Evolutionary conservation across 225 moss, liverwort and hornwort genomes (phyloP).

Genomic region (Pseudisothecium myosuroides): DNA sequence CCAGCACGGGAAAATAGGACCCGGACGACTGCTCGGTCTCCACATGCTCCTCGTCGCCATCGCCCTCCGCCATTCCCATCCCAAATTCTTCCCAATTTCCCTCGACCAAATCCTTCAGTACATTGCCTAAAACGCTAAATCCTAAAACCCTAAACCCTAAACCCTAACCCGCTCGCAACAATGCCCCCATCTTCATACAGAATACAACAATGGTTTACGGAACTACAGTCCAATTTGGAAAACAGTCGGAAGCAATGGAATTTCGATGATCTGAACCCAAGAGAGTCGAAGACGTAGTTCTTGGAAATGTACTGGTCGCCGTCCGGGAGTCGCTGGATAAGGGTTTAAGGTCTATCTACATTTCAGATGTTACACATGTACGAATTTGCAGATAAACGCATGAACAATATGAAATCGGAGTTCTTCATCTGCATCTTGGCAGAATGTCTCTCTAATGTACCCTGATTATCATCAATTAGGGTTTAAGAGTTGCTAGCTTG

Average conservation of each 20-base stretch:
- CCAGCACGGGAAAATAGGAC: slow-evolving; percentile 55
- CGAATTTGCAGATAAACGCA: not conserved
- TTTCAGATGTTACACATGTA: not conserved
- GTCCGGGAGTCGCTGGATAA: not conserved
- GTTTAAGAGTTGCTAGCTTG: not conserved
- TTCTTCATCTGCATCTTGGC: not conserved
- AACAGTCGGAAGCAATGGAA: not conserved
- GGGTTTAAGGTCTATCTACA: not conserved
- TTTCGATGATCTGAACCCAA: not conserved
- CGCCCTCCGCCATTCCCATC: slow-evolving; percentile 12
- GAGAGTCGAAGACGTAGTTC: not conserved
- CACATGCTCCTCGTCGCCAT: not conserved
- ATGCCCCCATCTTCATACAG: not conserved
- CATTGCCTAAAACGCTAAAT: not conserved
- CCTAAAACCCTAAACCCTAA: not conserved
- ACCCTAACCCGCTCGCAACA: not conserved
- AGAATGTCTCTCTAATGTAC: not conserved
- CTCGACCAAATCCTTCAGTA: not conserved
- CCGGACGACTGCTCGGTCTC: not conserved
- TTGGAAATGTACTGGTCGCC: not conserved
- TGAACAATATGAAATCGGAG: not conserved
- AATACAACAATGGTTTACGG: not conserved
- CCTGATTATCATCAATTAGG: not conserved
- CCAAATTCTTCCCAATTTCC: not conserved
- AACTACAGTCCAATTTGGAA: not conserved